Conservation (phyloP, 2,329 filamentous ascomycete species). For the Cladophialophora yegresii region DNA sequence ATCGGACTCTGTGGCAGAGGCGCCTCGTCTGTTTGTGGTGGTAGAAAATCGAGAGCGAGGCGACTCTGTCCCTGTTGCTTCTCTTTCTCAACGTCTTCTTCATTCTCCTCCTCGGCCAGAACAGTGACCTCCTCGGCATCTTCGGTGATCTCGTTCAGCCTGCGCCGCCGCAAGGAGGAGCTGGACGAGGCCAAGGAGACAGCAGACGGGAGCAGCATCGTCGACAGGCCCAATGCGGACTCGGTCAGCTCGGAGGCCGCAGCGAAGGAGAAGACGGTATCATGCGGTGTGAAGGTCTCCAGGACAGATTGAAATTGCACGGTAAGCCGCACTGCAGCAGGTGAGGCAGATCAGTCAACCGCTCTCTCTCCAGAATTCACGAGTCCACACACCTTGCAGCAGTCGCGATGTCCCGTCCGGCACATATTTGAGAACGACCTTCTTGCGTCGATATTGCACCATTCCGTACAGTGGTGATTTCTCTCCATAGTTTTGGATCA, state of each 20-base stretch:
- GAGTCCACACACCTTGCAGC: constrained; percentile 71
- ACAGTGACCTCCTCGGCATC: constrained; percentile 56
- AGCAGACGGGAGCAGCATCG: constrained; percentile 83
- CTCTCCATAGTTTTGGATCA: constrained; percentile 77
- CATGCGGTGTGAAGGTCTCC: constrained; percentile 77
- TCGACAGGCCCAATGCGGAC: constrained; percentile 81
- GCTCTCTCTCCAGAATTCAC: not conserved
- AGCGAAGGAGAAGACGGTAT: constrained; percentile 77
- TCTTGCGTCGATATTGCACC: constrained; percentile 82
- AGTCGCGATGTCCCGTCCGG: constrained; percentile 88
- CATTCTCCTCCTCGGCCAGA: constrained; percentile 43
- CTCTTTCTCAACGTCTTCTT: constrained; percentile 7
- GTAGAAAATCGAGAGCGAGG: constrained; percentile 50
- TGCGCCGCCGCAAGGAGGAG: constrained; percentile 73
- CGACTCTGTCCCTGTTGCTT: not conserved
- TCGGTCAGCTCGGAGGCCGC: constrained; percentile 79
- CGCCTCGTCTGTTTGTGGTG: constrained; percentile 47
- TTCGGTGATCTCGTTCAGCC: constrained; percentile 90
- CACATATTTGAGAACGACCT: constrained; percentile 88
- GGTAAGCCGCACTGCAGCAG: constrained; percentile 72
- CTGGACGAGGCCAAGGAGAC: constrained; percentile 82
- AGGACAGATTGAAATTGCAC: constrained; percentile 65
- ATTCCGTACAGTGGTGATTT: constrained; percentile 89
- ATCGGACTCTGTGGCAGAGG: constrained; percentile 29
- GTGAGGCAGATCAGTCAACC: constrained; percentile 18